phyloP scores from a whole-genome alignment of 257 asterid genomes.

The Nicotiana benthamiana region DNA sequence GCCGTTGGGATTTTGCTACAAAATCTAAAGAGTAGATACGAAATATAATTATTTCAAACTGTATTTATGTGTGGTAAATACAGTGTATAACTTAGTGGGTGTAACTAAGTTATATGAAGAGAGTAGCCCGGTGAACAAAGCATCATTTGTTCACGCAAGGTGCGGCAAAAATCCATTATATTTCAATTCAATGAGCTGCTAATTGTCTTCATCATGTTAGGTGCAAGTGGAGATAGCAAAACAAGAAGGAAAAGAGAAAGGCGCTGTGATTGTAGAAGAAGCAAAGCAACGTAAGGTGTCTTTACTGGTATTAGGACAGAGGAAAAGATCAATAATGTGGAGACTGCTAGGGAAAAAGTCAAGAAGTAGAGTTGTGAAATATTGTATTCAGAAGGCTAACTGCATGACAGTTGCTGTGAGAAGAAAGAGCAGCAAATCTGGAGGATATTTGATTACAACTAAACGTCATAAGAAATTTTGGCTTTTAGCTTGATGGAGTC shows the following conservation, averaged over 20 bases:
- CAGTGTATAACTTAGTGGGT: too few species aligned
- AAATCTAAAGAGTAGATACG: too few species aligned
- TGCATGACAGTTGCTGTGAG: slow-evolving; percentile 91
- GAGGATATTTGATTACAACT: slow-evolving; percentile 87
- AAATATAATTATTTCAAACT: too few species aligned
- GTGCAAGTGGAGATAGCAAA: slow-evolving; percentile 60
- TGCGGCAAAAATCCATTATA: too few species aligned
- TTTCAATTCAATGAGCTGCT: not conserved
- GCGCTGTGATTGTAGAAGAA: slow-evolving; percentile 53
- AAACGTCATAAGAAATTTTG: slow-evolving; percentile 87
- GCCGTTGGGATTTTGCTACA: too few species aligned
- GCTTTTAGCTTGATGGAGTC: slow-evolving; percentile 55
- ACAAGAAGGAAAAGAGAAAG: slow-evolving; percentile 64
- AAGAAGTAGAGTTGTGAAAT: slow-evolving; percentile 35
- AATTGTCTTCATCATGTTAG: slow-evolving; percentile 17
- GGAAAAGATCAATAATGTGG: slow-evolving; percentile 45
- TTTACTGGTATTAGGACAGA: slow-evolving; percentile 68
- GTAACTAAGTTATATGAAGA: too few species aligned
- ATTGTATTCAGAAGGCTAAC: slow-evolving; percentile 68
- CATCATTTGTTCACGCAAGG: too few species aligned
- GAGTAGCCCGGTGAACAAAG: too few species aligned
- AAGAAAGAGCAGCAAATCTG: slow-evolving; percentile 55
- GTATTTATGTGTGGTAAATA: too few species aligned
- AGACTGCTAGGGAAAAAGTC: slow-evolving; percentile 33
- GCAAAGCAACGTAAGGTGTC: slow-evolving; percentile 42